Percentiles rank a stretch among this genome's conserved stretches.
phyloP scores from a whole-genome alignment of 257 asterid species.

The Solanum chmielewskii region DNA sequence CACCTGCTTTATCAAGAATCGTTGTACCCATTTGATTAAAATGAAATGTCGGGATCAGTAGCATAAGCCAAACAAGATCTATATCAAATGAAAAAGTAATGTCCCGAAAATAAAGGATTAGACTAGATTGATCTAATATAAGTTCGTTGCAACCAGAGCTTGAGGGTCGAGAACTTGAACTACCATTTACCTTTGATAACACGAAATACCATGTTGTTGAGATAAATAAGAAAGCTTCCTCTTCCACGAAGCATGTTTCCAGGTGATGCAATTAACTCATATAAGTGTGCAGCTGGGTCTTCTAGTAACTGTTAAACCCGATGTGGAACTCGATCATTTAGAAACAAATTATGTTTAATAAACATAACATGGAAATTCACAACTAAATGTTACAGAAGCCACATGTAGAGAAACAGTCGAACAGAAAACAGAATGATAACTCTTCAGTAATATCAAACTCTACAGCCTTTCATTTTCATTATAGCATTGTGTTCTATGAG shows the following conservation, averaged over 20 bases:
- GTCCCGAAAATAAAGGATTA: not conserved
- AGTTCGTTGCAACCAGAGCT: not conserved
- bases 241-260: constrained; percentile 30
- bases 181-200: constrained; percentile 20
- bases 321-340: not conserved
- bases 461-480: not conserved
- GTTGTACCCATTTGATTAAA: not conserved
- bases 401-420: not conserved
- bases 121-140: not conserved
- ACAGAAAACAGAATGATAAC: not conserved
- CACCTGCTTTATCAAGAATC: constrained; percentile 36
- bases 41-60: not conserved
- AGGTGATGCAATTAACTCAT: constrained; percentile 35
- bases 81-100: not conserved
- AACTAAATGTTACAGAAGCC: not conserved
- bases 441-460: not conserved
- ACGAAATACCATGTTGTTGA: constrained; percentile 30
- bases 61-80: not conserved
- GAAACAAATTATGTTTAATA: not conserved
- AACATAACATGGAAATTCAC: not conserved
- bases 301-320: constrained; percentile 50
- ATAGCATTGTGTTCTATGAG: not conserved
- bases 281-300: constrained; percentile 52
- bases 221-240: constrained; percentile 22
- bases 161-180: not conserved